phyloP scores from a whole-genome alignment of 176 grass and related monocot genomes.

The Urochloa ruziziensis region DNA sequence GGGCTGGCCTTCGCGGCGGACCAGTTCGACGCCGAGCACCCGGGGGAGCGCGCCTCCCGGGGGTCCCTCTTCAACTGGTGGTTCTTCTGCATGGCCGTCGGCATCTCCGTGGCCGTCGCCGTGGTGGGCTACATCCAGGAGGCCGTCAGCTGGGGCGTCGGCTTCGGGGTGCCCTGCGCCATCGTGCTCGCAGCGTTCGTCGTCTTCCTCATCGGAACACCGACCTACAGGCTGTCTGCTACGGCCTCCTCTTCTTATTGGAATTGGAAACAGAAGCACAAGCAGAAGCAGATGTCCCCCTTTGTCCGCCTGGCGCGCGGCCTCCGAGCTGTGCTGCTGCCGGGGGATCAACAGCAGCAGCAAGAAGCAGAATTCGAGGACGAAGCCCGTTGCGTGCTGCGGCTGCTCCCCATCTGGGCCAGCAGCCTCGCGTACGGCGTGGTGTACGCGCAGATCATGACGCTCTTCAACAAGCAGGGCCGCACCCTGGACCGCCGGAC shows the following conservation, averaged over 20 bases:
- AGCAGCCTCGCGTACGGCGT: constrained; percentile 40
- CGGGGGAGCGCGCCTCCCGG: constrained; percentile 21
- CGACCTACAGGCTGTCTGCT: constrained; percentile 48
- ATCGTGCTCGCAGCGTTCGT: constrained; percentile 25
- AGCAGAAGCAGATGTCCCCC: neutral
- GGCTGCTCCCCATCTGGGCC: constrained; percentile 47
- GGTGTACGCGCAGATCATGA: constrained; percentile 52
- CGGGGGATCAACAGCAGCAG: too few relatives aligned
- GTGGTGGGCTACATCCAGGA: constrained; percentile 55
- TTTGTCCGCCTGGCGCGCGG: neutral
- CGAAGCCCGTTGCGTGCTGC: constrained; percentile 14
- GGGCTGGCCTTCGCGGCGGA: constrained; percentile 55
- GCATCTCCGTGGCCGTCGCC: constrained; percentile 16
- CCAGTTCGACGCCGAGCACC: constrained; percentile 57
- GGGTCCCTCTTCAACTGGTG: constrained; percentile 81
- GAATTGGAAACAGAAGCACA: too few relatives aligned
- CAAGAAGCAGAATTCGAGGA: too few relatives aligned
- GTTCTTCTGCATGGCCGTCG: constrained; percentile 40
- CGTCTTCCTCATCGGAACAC: constrained; percentile 48
- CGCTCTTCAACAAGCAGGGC: constrained; percentile 58
- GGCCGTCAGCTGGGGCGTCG: constrained; percentile 50
- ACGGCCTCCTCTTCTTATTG: too few relatives aligned
- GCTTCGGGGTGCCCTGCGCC: constrained; percentile 44
- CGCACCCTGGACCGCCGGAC: constrained; percentile 46
- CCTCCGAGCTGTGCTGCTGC: neutral